Conservation (phyloP, 495 filamentous ascomycete genomes). For the Trichoderma erinaceum region DNA sequence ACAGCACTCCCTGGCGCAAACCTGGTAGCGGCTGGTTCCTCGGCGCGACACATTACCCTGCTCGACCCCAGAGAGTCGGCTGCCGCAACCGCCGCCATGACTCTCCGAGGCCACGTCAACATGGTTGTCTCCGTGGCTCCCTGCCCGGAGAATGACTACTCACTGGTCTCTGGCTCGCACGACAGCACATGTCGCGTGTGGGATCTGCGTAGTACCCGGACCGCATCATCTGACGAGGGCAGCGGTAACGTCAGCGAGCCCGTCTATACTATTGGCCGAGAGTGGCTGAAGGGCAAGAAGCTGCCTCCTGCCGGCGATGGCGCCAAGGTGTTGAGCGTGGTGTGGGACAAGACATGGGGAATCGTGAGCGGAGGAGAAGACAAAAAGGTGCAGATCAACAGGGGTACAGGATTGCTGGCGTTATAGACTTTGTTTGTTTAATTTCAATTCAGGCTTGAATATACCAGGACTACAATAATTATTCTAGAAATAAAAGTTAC, state of each 20-base stretch:
- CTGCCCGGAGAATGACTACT: constrained; percentile 67
- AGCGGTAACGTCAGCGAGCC: constrained; percentile 66
- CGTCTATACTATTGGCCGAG: constrained; percentile 73
- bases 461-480: constrained; percentile 2
- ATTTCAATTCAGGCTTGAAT: not conserved
- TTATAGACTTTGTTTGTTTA: not conserved
- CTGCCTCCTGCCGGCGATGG: constrained; percentile 63
- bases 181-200: constrained; percentile 89
- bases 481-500: not conserved
- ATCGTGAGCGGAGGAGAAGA: constrained; percentile 93
- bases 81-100: constrained; percentile 70
- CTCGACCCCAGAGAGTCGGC: constrained; percentile 79
- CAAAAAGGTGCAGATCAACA: constrained; percentile 85
- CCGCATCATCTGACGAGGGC: constrained; percentile 53
- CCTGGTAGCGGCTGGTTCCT: constrained; percentile 77
- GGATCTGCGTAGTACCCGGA: constrained; percentile 74
- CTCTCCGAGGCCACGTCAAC: constrained; percentile 83
- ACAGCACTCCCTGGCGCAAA: constrained; percentile 52
- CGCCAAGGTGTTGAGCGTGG: constrained; percentile 83
- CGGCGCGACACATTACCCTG: constrained; percentile 80
- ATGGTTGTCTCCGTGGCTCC: constrained; percentile 64
- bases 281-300: constrained; percentile 48
- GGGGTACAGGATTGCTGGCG: constrained; percentile 33
- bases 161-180: constrained; percentile 74
- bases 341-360: constrained; percentile 76